phyloP scores from a whole-genome alignment of 164 flowering plant genomes.

The Platanus orientalis region DNA sequence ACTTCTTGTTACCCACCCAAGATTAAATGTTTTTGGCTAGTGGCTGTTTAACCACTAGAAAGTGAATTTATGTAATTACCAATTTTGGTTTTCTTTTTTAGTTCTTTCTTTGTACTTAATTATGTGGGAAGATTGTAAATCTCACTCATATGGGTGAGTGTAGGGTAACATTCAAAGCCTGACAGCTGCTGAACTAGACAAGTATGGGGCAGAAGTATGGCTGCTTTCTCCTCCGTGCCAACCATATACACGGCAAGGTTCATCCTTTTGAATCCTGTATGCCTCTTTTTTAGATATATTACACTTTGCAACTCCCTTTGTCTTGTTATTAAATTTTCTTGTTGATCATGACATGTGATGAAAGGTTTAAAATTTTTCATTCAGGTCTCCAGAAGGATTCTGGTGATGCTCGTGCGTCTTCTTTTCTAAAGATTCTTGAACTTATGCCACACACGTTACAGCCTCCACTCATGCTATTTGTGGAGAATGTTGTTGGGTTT shows the following conservation, averaged over 20 bases:
- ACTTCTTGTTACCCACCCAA: not conserved
- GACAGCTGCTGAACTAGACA: slow-evolving; percentile 76
- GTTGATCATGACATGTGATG: not conserved
- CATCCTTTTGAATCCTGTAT: slow-evolving; percentile 3
- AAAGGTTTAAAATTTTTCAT: slow-evolving; percentile 3
- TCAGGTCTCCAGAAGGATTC: slow-evolving; percentile 91
- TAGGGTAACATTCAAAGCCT: slow-evolving; percentile 89
- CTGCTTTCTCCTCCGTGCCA: slow-evolving; percentile 98
- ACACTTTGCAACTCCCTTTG: not conserved
- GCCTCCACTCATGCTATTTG: slow-evolving; percentile 78
- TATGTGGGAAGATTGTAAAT: not conserved
- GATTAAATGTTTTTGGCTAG: not conserved
- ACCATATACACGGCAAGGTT: slow-evolving; percentile 99
- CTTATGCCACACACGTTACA: slow-evolving; percentile 46
- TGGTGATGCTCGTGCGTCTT: slow-evolving; percentile 86
- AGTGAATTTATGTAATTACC: not conserved
- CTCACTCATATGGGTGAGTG: not conserved
- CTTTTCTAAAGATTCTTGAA: slow-evolving; percentile 83
- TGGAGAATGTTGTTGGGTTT: slow-evolving; percentile 98
- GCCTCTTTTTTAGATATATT: not conserved
- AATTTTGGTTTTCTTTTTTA: not conserved
- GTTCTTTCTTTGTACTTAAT: not conserved
- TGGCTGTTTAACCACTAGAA: not conserved
- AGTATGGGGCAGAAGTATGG: slow-evolving; percentile 77
- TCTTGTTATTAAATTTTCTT: not conserved